These are phyloP conservation scores for Paraconiothyrium brasiliense DNA, from an alignment of 2,329 filamentous ascomycete species.

Conservation along the genomic window DNA sequence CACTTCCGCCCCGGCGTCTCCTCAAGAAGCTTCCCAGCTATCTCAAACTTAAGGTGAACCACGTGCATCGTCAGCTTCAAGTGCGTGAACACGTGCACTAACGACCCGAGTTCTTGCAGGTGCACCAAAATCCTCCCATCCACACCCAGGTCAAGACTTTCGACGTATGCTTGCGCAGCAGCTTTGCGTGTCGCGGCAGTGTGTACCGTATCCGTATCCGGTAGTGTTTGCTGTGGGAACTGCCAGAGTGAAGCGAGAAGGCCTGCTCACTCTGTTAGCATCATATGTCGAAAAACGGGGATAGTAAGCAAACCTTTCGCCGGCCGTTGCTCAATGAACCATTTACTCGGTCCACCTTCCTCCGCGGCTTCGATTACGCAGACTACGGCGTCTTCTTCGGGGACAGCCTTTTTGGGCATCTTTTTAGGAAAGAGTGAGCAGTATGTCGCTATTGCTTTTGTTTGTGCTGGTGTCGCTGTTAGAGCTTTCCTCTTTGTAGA, in stretches of 20 bases:
- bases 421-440: constrained; percentile 50
- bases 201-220: constrained; percentile 20
- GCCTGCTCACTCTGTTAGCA: constrained; percentile 17
- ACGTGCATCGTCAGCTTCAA: constrained; percentile 48
- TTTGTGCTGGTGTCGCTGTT: constrained; percentile 9
- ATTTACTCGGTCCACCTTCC: constrained; percentile 31
- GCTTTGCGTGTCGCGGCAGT: constrained; percentile 34
- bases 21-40: constrained; percentile 25
- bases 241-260: constrained; percentile 44
- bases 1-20: constrained; percentile 37
- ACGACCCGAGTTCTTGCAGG: constrained; percentile 34
- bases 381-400: constrained; percentile 45
- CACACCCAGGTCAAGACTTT: constrained; percentile 22
- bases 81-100: constrained; percentile 49
- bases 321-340: constrained; percentile 49
- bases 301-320: constrained; percentile 37
- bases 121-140: constrained; percentile 24
- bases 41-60: constrained; percentile 29
- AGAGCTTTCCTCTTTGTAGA: constrained; percentile 39
- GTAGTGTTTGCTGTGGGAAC: constrained; percentile 42
- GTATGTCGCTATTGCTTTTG: constrained; percentile 34
- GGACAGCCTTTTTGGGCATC: constrained; percentile 44
- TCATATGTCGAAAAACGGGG: not conserved
- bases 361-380: constrained; percentile 39
- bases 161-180: constrained; percentile 33